A percentile compares a stretch with the other conserved stretches of the same genome.
Conservation (phyloP, 164 flowering plant genomes). For the Berberis vulgaris region DNA sequence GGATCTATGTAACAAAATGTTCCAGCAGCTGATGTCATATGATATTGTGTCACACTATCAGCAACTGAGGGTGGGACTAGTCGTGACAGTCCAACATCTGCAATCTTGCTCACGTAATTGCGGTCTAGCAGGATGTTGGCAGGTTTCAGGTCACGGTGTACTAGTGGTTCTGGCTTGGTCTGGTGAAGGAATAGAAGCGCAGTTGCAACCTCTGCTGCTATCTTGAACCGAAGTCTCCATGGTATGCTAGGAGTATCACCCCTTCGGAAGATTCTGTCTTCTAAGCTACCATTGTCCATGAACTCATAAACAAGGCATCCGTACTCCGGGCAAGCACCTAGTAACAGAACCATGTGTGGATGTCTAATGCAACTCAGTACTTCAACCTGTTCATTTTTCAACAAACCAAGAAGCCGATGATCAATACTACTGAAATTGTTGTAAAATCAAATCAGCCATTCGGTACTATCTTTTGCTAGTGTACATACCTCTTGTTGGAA, state of each 20-base stretch:
- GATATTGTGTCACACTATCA: conserved; percentile 59
- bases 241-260: conserved; percentile 41
- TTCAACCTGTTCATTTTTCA: conserved; percentile 40
- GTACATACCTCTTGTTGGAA: conserved; percentile 56
- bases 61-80: conserved; percentile 64
- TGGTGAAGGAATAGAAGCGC: conserved; percentile 74
- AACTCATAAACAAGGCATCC: conserved; percentile 73
- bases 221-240: conserved; percentile 48
- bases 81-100: conserved; percentile 71
- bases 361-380: conserved; percentile 68
- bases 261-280: conserved; percentile 52
- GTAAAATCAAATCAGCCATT: too few relatives aligned
- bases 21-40: conserved; percentile 72
- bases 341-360: conserved; percentile 71
- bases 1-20: conserved; percentile 86
- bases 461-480: too few relatives aligned
- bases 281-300: conserved; percentile 69
- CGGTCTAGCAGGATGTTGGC: conserved; percentile 68
- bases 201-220: conserved; percentile 62
- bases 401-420: too few relatives aligned
- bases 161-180: conserved; percentile 77
- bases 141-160: conserved; percentile 74
- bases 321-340: conserved; percentile 74
- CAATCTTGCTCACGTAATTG: conserved; percentile 60
- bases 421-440: too few relatives aligned